These are phyloP conservation scores for Aaosphaeria pasadenensis DNA, from an alignment of 2,329 filamentous ascomycete genomes.

Conservation along the genomic window DNA sequence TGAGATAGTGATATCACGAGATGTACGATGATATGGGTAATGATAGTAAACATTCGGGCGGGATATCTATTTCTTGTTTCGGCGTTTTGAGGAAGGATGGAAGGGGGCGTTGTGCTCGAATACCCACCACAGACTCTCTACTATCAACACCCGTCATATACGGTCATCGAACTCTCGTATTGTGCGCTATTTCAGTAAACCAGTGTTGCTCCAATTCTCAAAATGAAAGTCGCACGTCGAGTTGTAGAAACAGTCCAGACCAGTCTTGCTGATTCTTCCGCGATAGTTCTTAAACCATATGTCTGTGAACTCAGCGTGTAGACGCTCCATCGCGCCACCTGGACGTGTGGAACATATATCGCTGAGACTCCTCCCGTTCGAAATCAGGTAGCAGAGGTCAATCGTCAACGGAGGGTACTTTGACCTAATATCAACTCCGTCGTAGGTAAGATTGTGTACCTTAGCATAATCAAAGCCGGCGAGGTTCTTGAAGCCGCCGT, in stretches of 20 bases:
- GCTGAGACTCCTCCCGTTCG: neutral
- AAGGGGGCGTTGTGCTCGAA: too few relatives aligned
- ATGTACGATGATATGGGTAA: neutral
- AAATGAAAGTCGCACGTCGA: neutral
- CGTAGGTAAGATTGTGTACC: neutral
- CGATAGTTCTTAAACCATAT: constrained; percentile 1
- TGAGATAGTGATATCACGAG: constrained; percentile 12
- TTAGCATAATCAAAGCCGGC: neutral
- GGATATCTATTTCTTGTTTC: too few relatives aligned
- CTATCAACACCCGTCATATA: too few relatives aligned
- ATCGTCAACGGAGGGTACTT: neutral
- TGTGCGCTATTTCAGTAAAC: too few relatives aligned
- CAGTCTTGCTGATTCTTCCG: neutral
- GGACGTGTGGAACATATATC: neutral
- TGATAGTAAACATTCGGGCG: too few relatives aligned
- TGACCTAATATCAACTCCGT: neutral
- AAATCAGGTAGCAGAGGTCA: neutral
- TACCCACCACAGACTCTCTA: too few relatives aligned
- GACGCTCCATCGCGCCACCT: neutral
- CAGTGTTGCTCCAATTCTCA: neutral
- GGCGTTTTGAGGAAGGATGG: too few relatives aligned
- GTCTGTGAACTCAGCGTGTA: constrained; percentile 1
- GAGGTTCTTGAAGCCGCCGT: neutral
- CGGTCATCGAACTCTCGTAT: too few relatives aligned
- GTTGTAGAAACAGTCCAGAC: neutral